Percentiles rank a stretch among this genome's conserved stretches.
Evolutionary conservation across 495 filamentous ascomycete species (phyloP).

Genomic region (Penicillium steckii): DNA sequence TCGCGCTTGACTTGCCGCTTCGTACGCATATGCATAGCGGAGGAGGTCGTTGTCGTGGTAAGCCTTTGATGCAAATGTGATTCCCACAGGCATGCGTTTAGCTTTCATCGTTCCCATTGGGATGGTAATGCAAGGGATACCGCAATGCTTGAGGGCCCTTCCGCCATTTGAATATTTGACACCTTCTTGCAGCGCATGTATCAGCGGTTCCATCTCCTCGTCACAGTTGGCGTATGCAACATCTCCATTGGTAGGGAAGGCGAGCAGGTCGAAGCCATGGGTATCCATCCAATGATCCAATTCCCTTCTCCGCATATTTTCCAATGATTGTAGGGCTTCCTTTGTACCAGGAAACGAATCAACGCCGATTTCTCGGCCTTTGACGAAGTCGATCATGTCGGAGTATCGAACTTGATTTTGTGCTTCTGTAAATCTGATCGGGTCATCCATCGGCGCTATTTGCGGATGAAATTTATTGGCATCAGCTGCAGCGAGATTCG

Average conservation of each 20-base stretch:
- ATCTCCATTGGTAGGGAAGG: constrained; percentile 12
- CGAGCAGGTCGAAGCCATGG: constrained; percentile 5
- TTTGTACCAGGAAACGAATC: constrained; percentile 2
- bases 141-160: constrained; percentile 7
- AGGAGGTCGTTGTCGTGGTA: constrained; percentile 14
- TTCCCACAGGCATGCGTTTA: constrained; percentile 11
- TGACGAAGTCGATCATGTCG: constrained; percentile 4
- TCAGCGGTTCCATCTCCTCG: not conserved
- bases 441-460: not conserved
- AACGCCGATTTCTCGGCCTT: not conserved
- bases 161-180: constrained; percentile 16
- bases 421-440: not conserved
- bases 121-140: constrained; percentile 11
- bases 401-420: constrained; percentile 3
- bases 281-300: constrained; percentile 16
- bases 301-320: constrained; percentile 5
- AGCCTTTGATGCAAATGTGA: constrained; percentile 12
- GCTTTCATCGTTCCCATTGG: constrained; percentile 13
- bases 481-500: not conserved
- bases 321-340: constrained; percentile 4
- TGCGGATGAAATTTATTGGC: constrained; percentile 7
- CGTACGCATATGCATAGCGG: constrained; percentile 34
- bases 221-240: constrained; percentile 10
- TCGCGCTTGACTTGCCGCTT: constrained; percentile 2
- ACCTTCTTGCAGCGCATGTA: constrained; percentile 10